Evolutionary conservation across 192 early-diverging fungal genomes (phyloP).

Genomic region (Cetraspora pellucida): DNA sequence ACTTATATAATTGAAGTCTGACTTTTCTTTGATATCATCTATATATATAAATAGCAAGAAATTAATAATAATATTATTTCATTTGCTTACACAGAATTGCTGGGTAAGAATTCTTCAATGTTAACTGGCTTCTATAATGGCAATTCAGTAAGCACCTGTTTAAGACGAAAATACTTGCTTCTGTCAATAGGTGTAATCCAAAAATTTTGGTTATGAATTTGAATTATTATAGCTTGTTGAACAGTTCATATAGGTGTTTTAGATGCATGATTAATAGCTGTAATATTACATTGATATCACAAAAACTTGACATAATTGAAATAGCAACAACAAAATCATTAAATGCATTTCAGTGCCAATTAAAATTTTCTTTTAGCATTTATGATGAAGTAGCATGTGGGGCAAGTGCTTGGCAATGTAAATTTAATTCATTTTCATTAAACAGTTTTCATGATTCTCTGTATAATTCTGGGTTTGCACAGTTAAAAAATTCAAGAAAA

Average conservation of each 20-base stretch:
- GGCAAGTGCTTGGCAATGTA: not conserved
- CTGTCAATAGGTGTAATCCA: not conserved
- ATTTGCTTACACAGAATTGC: not conserved
- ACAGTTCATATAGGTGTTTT: not conserved
- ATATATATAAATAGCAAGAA: too few relatives aligned
- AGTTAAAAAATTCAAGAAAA: not conserved
- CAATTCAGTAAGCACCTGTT: not conserved
- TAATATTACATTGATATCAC: not conserved
- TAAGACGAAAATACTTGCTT: not conserved
- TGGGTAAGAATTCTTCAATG: not conserved
- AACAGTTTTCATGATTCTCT: not conserved
- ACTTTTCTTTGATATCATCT: too few relatives aligned
- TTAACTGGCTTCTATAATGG: not conserved
- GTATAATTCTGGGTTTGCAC: not conserved
- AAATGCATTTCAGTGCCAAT: not conserved
- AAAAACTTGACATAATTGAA: not conserved
- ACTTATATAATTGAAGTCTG: too few relatives aligned
- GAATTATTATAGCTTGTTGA: not conserved
- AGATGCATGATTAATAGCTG: not conserved
- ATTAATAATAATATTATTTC: not conserved
- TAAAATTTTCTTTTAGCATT: not conserved
- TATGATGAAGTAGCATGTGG: not conserved
- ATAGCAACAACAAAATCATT: not conserved
- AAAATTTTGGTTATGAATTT: not conserved
- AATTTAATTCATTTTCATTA: not conserved